Evolutionary conservation across 2,329 filamentous ascomycete species (phyloP), one percentile per base, ranked within the genome.

Genomic region (Fusarium euwallaceae): DNA sequence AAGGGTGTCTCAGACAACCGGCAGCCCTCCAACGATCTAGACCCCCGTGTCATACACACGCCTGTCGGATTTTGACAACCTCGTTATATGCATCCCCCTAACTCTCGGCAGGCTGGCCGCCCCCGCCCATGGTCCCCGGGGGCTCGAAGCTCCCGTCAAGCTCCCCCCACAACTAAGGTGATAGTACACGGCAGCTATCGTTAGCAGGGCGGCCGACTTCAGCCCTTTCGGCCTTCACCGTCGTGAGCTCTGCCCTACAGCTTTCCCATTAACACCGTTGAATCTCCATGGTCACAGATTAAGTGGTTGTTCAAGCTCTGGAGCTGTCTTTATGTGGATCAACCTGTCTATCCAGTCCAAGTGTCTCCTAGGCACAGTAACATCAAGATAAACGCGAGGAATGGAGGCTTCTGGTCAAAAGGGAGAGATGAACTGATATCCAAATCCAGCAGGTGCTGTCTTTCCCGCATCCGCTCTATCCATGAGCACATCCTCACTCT

Each of bases 1-100:
- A 29, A 41, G 48, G 16, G 27, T 62, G 51, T 75, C 69, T 74
- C 20, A 70, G 69, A 65, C 37, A 51, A 55, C 48, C 48, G 48
- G 17, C 34, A 29, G 20, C 24, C n/a, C 9, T 39, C 12, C 27
- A 48, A 48, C 34, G 43, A 62, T 66, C 72, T 61, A 62, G 56
- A 20, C 71, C 45, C 45, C 16, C 34, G 1, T 27, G 0, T 32
- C 17, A 20, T 27, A 55, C 17, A 55, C 24, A 29, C 43, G 10
- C 45, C 45, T 51, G 24, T 6, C 27, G 16, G 10, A 53, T 32
- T 20, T 16, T 14, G 27, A 32, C 48, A 55, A 32, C 48, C 48
- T 55, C 48, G 17, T 7, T 53, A 53, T 17, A 29, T 53, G 48
- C 24, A 53, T 53, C 43, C 5, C 45, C 27, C 27, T 55, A 55